Percentiles rank a stretch among this genome's conserved stretches.
Conservation (phyloP, 495 filamentous ascomycete species). For the Rhizodiscina lignyota region DNA sequence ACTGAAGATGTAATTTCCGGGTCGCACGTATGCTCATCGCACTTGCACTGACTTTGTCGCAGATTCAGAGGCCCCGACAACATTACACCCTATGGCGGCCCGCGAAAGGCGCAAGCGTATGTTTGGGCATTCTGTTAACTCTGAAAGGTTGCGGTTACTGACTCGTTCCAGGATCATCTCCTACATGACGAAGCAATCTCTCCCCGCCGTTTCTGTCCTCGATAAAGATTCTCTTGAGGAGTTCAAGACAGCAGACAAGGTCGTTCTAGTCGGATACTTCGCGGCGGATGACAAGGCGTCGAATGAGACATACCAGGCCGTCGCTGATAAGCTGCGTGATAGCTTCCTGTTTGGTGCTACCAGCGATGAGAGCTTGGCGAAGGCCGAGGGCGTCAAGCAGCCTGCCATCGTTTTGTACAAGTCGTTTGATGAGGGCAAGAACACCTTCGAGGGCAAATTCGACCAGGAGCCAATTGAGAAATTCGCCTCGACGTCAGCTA, state of each 20-base stretch:
- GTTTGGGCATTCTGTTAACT: too few relatives aligned
- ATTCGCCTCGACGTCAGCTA: constrained; percentile 74
- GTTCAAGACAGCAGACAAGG: constrained; percentile 96
- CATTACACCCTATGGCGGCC: constrained; percentile 66
- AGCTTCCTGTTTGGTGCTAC: constrained; percentile 82
- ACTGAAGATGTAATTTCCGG: constrained; percentile 91
- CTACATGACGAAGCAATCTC: constrained; percentile 97
- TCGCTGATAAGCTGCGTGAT: constrained; percentile 76
- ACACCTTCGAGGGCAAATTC: constrained; percentile 63
- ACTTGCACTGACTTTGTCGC: too few relatives aligned
- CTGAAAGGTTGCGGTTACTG: too few relatives aligned
- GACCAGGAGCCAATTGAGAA: constrained; percentile 55
- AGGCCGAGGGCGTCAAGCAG: constrained; percentile 73
- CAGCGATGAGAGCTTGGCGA: constrained; percentile 66
- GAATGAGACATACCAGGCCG: constrained; percentile 59
- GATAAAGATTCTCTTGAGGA: constrained; percentile 70
- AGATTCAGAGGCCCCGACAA: constrained; percentile 92
- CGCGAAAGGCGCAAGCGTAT: constrained; percentile 80
- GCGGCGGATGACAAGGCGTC: constrained; percentile 69
- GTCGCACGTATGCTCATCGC: too few relatives aligned
- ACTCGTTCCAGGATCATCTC: constrained; percentile 59
- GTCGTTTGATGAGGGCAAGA: constrained; percentile 93
- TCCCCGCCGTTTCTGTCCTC: constrained; percentile 77
- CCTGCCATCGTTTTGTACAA: constrained; percentile 94
- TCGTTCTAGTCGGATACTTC: constrained; percentile 83